Base-by-base conservation (phyloP, 1,284 basidiomycete species). In the Sphagnurus paluster region DNA sequence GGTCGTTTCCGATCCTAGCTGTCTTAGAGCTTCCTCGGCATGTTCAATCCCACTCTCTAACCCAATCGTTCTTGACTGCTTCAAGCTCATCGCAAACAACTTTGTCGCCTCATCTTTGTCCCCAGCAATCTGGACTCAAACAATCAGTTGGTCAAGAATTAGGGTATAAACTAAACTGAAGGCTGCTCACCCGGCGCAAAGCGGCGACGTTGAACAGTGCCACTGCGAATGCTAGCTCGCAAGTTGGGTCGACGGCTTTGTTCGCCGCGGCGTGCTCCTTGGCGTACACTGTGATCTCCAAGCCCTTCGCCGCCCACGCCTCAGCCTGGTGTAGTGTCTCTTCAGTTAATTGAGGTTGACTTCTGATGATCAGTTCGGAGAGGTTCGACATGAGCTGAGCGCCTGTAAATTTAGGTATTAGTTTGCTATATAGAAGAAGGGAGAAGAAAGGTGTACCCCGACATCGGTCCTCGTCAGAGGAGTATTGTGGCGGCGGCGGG, bases 381-480 rank as follows among this genome's bases (percentile, higher is more conserved):
- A 89, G 68, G 49, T 80, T 82, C 54, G 75, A 79, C 85, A 89
- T 87, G 10, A 87, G 56, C 41, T 85, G 77, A 5, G 85, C 84
- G n/a, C 77, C 84, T 85, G 50, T 11, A 26, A 24, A 36, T n/a
- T 10, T 7, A 26, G 25, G 6, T 17, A 16, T 11, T 14, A 28
- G 35, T 44, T 16, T 44, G 8, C 29, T 42, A 29, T 24, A 21
- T 28, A 26, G 26, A 42, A 36, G 25, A 10, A 10, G 10, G 17
- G 14, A 14, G 13, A 49, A 21, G 5, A 20, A 24, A 45, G 32
- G 42, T 9, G 13, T 25, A 83, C 84, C 82, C 66, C 79, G 69
- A 57, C 86, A 87, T 44, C 70, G 69, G 48, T 87, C 77, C 52
- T 80, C 77, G 1, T 69, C 49, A 0, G 72, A 65, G 1, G 70